Base-by-base conservation (phyloP, 495 filamentous ascomycete species). In the Xylaria grammica region DNA sequence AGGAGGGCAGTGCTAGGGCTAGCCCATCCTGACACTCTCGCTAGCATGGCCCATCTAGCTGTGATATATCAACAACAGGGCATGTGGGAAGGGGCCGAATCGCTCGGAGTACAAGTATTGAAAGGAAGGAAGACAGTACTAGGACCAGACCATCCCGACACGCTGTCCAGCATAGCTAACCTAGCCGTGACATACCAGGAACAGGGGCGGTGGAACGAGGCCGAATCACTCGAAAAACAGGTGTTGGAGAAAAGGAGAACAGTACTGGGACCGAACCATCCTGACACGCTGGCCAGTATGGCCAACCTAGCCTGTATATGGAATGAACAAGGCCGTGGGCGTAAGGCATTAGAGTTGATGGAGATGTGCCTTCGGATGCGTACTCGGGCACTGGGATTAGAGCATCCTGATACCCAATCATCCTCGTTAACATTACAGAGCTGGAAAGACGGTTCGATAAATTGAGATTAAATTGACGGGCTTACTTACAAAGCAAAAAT, bases 31-130 rank as follows among this genome's bases (percentile, higher is more conserved):
- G 10, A 30, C 17, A 51, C 48, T 7, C 26, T 51, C 2, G 11
- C 13, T 15, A 51, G 48, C 19, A 51, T 51, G 24, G 1, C 22
- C 24, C 9, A 29, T 3, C 24, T 51, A 13, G 22, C 48, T 1
- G 5, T 20, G 13, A 51, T 13, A 51, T 71, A 70, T 32, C 4
- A 24, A 4, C 50, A 60, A 24, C 74, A 74, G 51, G 75, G 73
- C 10, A 66, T 66, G 9, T 75, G 38, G 45, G 36, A 66, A 20
- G 68, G 76, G 51, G 77, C 73, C 4, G 71, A 74, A 52, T 20
- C 66, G 45, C 56, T 79, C 3, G 32, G 56, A 26, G 17, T 44
- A 9, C 29, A 45, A 27, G 38, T 42, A 22, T 8, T 24, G 5
- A 13, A 44, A 13, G 24, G 4, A 4, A 6, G 22, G n/a, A 49